Evolutionary conservation across 768 basidiomycete genomes (phyloP), one percentile per base, ranked within the genome.

Genomic region (Stropharia rugosoannulata): DNA sequence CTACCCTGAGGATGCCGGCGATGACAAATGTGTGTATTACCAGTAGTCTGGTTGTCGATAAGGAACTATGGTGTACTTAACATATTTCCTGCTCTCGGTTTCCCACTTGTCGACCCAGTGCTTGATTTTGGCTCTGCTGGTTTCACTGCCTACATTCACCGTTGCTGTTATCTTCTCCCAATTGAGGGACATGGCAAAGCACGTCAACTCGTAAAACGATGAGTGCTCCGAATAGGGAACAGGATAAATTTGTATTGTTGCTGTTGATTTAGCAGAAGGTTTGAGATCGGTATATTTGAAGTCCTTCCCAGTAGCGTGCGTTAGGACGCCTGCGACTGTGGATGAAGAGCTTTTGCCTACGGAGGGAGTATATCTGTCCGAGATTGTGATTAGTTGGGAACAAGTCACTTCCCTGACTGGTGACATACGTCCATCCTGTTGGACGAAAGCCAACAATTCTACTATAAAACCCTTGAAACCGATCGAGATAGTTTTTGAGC

Each of bases 181-280:
- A 59, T 84, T 82, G 41, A 94, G 77, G 16, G 91, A 93, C 72
- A 98, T 81, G 4, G 94, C 93, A 68, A 98, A 98, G 68, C 93
- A 95, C 10, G 94, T 96, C 59, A 96, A 77, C 71, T 98, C 96
- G 63, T 91, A 92, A 71, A 98, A 98, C 35, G 91, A 94, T 32
- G 91, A 93, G 68, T 98, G 96, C 67, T 98, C 97, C 5, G 95
- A 98, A 67, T 98, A 98, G 9, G 87, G 90, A 52, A 92, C 86
- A 50, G 91, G 89, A 64, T 87, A 93, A 41, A 97, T 74, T 72
- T 88, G 87, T 43, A 90, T 69, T 32, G 75, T 71, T 13, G 83
- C 61, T 13, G 87, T 88, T 10, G 93, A 91, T 56, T 90, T 90
- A 42, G 83, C 81, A 63, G 80, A 82, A 18, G 85, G 81, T 41